These are phyloP conservation scores for Xanthoceras sorbifolium DNA, from an alignment of 345 rosid species.

Conservation along the genomic window DNA sequence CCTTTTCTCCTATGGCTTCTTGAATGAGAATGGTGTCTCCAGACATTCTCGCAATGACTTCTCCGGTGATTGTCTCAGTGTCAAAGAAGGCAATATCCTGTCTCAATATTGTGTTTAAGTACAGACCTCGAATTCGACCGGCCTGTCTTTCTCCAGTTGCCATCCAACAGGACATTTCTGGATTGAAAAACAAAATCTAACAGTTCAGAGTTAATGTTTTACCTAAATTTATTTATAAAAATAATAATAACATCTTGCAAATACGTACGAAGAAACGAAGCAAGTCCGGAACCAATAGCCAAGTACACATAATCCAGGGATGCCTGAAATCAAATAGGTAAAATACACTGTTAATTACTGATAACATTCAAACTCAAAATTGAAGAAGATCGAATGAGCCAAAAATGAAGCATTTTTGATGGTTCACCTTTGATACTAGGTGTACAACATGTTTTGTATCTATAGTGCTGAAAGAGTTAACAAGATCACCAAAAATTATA, in stretches of 20 bases:
- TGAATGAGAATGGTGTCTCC: conserved; percentile 89
- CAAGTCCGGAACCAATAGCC: conserved; percentile 51
- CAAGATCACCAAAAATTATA: conserved; percentile 55
- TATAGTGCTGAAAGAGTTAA: conserved; percentile 55
- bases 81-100: conserved; percentile 84
- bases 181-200: conserved; percentile 9
- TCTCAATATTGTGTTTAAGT: conserved; percentile 73
- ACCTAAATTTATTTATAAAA: no score
- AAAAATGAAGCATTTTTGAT: not conserved
- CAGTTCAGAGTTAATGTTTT: not conserved
- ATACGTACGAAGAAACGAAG: conserved; percentile 70
- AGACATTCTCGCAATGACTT: conserved; percentile 86
- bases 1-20: conserved; percentile 98
- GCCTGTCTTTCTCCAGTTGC: conserved; percentile 86
- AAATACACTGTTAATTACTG: no score
- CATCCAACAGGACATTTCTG: conserved; percentile 92
- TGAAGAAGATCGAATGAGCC: not conserved
- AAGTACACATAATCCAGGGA: conserved; percentile 58
- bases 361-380: no score
- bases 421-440: conserved; percentile 53
- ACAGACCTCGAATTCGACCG: conserved; percentile 61
- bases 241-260: not conserved
- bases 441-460: conserved; percentile 39
- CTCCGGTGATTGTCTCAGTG: conserved; percentile 80
- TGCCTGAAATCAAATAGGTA: conserved; percentile 41